Conservation (phyloP, 2,329 filamentous ascomycete species). For the Pestalotiopsis sp. region DNA sequence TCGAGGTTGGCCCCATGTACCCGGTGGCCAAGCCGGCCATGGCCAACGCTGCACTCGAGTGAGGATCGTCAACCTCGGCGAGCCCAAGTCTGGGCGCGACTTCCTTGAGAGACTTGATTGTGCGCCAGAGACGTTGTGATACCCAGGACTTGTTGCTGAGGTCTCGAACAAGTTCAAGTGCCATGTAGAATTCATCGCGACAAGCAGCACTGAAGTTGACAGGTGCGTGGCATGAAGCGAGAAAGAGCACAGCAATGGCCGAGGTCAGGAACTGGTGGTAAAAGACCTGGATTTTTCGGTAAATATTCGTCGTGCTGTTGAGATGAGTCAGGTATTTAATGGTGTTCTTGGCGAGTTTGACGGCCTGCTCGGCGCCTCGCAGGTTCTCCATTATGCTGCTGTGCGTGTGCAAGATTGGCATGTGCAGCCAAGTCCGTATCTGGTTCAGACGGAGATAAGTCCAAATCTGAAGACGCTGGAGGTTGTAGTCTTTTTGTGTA, state of each 20-base stretch:
- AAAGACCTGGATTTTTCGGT: conserved; percentile 72
- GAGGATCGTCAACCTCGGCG: conserved; percentile 53
- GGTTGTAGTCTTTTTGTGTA: conserved; percentile 59
- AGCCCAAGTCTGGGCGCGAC: conserved; percentile 72
- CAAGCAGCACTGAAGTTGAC: conserved; percentile 70
- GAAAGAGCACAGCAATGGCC: conserved; percentile 74
- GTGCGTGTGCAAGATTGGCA: conserved; percentile 82
- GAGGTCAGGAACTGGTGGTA: conserved; percentile 82
- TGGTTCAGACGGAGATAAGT: conserved; percentile 88
- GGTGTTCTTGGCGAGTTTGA: conserved; percentile 77
- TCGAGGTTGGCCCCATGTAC: conserved; percentile 26
- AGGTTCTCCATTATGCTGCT: conserved; percentile 80
- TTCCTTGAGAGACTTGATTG: conserved; percentile 70
- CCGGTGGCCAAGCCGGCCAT: conserved; percentile 57
- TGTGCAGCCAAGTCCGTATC: conserved; percentile 86
- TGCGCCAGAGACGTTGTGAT: conserved; percentile 73
- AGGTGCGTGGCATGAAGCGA: conserved; percentile 76
- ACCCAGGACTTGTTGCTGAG: conserved; percentile 73
- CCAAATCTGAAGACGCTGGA: conserved; percentile 77
- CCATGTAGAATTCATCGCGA: conserved; percentile 78
- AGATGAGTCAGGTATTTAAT: conserved; percentile 72
- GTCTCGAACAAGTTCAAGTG: conserved; percentile 73
- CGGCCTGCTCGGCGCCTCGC: conserved; percentile 71
- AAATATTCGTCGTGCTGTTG: conserved; percentile 73
- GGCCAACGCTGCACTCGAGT: conserved; percentile 53